These are phyloP conservation scores for Xerocomus spinulosus DNA, from an alignment of 768 basidiomycete species.

Conservation along the genomic window DNA sequence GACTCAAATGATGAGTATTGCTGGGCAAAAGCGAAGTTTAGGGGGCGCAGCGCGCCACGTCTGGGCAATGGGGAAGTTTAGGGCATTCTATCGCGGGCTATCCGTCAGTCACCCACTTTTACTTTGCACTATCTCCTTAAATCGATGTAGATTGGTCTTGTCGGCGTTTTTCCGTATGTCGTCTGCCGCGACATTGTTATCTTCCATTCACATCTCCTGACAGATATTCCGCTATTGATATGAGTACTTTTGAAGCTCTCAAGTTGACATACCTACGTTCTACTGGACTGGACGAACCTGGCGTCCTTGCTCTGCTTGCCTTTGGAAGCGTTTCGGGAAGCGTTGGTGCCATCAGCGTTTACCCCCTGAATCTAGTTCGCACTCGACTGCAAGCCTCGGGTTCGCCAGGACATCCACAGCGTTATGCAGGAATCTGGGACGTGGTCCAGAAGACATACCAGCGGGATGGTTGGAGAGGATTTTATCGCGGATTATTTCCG, in stretches of 20 bases:
- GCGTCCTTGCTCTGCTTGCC: slow-evolving; percentile 77
- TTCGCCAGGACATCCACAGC: slow-evolving; percentile 89
- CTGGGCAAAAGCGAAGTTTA: slow-evolving; percentile 57
- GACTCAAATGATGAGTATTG: slow-evolving; percentile 97
- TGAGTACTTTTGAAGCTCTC: slow-evolving; percentile 94
- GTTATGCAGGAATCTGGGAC: slow-evolving; percentile 84
- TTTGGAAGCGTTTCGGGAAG: slow-evolving; percentile 93
- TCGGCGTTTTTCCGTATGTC: slow-evolving; percentile 94
- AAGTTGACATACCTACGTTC: slow-evolving; percentile 88
- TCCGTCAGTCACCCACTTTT: slow-evolving; percentile 52
- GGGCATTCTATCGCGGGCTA: slow-evolving; percentile 88
- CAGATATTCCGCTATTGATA: slow-evolving; percentile 92
- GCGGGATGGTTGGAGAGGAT: slow-evolving; percentile 88
- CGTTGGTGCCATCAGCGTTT: slow-evolving; percentile 90
- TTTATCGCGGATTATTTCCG: slow-evolving; percentile 90
- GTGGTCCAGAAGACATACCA: slow-evolving; percentile 76
- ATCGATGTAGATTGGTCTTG: slow-evolving; percentile 70
- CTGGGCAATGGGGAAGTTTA: slow-evolving; percentile 73
- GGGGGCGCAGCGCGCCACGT: slow-evolving; percentile 62
- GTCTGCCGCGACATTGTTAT: not conserved
- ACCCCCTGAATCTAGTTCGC: slow-evolving; percentile 86
- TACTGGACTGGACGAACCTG: slow-evolving; percentile 84
- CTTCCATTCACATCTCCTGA: slow-evolving; percentile 4
- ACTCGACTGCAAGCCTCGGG: slow-evolving; percentile 96
- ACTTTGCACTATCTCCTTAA: slow-evolving; percentile 10